Evolutionary conservation across 2,329 filamentous ascomycete genomes (phyloP), one percentile per base, ranked within the genome.

Genomic region (Ophiostoma triangulosporum): DNA sequence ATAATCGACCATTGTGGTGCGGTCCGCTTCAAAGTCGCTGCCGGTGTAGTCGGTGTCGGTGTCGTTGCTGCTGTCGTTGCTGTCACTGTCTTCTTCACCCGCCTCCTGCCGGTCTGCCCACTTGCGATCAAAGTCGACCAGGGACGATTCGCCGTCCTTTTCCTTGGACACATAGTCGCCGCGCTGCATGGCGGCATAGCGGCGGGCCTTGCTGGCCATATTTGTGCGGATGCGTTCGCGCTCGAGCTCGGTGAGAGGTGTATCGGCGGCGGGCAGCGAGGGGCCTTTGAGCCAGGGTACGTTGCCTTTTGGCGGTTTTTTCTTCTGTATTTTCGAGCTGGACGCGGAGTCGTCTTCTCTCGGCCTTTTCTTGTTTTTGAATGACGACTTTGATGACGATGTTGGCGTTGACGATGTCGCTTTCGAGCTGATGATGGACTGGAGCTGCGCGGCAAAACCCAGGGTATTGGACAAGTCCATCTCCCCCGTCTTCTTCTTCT

Each of bases 81-180:
- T 94, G 60, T 95, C 88, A 3, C 96, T 71, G 20, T 86, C 67
- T 52, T 62, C 59, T 60, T 66, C 67, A 4, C 70, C 93, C 59
- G 95, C 88, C 3, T 6, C 22, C 2, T 14, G 31, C 20, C 31
- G 60, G 1, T 64, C 87, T 0, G 85, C 88, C 90, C 93, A 97
- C 70, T 97, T 98, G 57, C 84, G 77, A 68, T 97, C 93, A 67
- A 98, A 98, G 69, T 98, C 91, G 3, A 98, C 84, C 26, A 95
- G 77, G 24, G 78, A 76, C 60, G 82, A 79, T 40, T 78, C 71
- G 60, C 79, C 72, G 63, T 83, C 78, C 59, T 86, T n/a, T n/a
- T n/a, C 78, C 53, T 76, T 76, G 15, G 77, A 73, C n/a, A 87
- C 72, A 66, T 87, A 83, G 63, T 95, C 84, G n/a, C 91, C 90